These are phyloP conservation scores for Ophiostoma ips DNA, from an alignment of 2,329 filamentous ascomycete species.

Conservation along the genomic window DNA sequence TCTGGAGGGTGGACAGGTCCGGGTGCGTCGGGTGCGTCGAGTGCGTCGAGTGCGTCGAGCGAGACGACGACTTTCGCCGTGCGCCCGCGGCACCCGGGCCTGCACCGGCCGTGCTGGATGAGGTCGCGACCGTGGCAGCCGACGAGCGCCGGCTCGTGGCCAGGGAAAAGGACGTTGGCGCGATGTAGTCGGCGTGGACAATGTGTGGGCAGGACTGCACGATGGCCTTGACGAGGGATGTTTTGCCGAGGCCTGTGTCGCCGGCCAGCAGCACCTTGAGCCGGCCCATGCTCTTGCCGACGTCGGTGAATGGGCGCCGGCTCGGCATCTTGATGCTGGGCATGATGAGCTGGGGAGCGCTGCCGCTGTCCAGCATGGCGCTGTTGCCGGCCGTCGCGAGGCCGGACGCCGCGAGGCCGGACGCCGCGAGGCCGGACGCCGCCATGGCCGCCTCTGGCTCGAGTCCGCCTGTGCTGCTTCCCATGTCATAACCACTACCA, in stretches of 20 bases:
- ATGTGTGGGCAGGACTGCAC: conserved; percentile 81
- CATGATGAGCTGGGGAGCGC: conserved; percentile 81
- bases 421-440: not conserved
- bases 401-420: not conserved
- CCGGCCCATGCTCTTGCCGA: conserved; percentile 68
- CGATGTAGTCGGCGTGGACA: conserved; percentile 70
- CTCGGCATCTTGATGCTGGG: conserved; percentile 86
- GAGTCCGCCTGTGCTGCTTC: not conserved
- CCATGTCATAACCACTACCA: not conserved
- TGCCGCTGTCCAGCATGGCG: conserved; percentile 34
- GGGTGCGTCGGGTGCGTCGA: not conserved
- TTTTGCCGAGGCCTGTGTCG: conserved; percentile 68
- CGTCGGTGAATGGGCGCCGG: conserved; percentile 77
- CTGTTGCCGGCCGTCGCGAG: conserved; percentile 2
- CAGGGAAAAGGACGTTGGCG: conserved; percentile 13
- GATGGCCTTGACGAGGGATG: conserved; percentile 76
- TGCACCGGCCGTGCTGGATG: not conserved
- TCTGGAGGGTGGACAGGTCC: conserved; percentile 23
- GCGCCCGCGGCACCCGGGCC: conserved; percentile 12
- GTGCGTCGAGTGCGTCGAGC: not conserved
- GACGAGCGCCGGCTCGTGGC: conserved; percentile 11
- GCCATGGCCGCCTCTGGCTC: not conserved
- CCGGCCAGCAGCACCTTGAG: conserved; percentile 84
- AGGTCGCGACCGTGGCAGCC: conserved; percentile 8
- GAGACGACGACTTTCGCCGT: conserved; percentile 8